Evolutionary conservation across 179 eudicot genomes (phyloP).

Genomic region (Beta macrorhiza): DNA sequence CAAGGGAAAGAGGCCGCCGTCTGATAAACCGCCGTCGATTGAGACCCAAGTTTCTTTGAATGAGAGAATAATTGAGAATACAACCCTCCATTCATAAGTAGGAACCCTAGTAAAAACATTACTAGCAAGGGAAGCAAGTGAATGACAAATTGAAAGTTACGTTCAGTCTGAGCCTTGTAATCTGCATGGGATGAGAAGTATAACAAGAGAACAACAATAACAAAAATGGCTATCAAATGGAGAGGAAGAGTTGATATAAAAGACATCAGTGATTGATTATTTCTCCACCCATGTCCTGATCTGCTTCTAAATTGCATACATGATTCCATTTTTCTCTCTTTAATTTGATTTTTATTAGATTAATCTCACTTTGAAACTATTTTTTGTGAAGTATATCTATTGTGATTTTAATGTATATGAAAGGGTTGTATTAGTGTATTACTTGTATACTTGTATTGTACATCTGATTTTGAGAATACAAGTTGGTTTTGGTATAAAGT

Average conservation of each 20-base stretch:
- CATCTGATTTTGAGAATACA: neutral
- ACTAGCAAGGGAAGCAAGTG: conserved; percentile 26
- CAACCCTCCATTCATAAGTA: conserved; percentile 35
- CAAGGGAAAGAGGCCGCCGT: conserved; percentile 34
- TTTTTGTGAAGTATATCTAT: neutral
- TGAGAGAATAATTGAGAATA: conserved; percentile 17
- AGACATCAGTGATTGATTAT: conserved; percentile 17
- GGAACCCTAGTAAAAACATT: conserved; percentile 26
- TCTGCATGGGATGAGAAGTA: conserved; percentile 31
- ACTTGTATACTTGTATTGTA: neutral
- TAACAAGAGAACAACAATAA: conserved; percentile 35
- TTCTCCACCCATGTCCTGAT: conserved; percentile 19
- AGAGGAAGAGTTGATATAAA: conserved; percentile 37
- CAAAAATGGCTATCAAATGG: conserved; percentile 39
- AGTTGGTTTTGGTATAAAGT: conserved; percentile 17
- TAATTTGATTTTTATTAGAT: neutral
- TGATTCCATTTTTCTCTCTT: conserved; percentile 1
- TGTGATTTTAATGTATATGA: neutral
- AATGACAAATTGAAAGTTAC: conserved; percentile 29
- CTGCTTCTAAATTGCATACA: conserved; percentile 17
- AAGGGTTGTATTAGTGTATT: neutral
- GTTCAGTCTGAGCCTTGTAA: conserved; percentile 26
- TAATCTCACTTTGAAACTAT: neutral
- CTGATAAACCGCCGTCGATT: conserved; percentile 2
- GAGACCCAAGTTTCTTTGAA: neutral